These are phyloP conservation scores for Talaromyces sp. DNA, from an alignment of 2,329 filamentous ascomycete genomes.

Conservation along the genomic window DNA sequence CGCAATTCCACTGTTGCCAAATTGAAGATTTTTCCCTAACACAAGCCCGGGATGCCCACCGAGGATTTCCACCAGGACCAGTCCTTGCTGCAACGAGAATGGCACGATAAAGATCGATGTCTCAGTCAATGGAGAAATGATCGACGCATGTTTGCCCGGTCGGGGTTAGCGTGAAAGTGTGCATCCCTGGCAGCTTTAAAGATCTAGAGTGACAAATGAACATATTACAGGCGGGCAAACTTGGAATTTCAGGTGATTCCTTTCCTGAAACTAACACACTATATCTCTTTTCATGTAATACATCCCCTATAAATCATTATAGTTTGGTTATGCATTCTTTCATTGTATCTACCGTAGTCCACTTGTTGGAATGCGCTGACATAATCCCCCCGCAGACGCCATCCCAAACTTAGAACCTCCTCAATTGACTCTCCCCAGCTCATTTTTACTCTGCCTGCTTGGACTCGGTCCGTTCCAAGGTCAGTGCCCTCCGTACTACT, in stretches of 20 bases:
- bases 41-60: not conserved
- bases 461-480: conserved; percentile 9
- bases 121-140: conserved; percentile 16
- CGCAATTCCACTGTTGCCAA: too few species aligned
- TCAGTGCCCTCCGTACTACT: conserved; percentile 5
- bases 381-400: not conserved
- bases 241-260: too few species aligned
- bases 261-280: too few species aligned
- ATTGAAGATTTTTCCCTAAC: too few species aligned
- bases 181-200: not conserved
- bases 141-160: conserved; percentile 14
- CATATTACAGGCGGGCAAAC: too few species aligned
- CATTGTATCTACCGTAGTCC: too few species aligned
- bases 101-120: conserved; percentile 17
- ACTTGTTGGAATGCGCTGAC: not conserved
- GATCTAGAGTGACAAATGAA: not conserved
- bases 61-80: conserved; percentile 5
- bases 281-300: too few species aligned
- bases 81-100: conserved; percentile 14
- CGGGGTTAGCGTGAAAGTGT: conserved; percentile 12
- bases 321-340: too few species aligned
- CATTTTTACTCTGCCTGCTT: not conserved
- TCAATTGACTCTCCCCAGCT: not conserved
- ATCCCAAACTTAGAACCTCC: not conserved
- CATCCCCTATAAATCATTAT: too few species aligned